These are phyloP conservation scores for Cyberlindnera sargentensis DNA, from an alignment of 805 yeast genomes.

Conservation along the genomic window DNA sequence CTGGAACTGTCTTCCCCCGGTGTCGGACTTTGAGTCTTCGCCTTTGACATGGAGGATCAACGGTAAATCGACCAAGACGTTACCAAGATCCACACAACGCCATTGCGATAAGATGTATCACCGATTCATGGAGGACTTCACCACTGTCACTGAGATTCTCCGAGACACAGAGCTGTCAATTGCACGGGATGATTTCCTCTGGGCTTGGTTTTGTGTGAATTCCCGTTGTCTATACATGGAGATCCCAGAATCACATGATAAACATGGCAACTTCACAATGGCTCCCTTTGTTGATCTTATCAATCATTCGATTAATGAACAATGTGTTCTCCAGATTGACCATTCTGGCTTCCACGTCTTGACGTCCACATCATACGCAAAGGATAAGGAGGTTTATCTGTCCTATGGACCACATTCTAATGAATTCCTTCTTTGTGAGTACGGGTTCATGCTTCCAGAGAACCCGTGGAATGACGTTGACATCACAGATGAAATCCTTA, in stretches of 20 bases:
- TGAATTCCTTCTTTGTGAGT: conserved; percentile 74
- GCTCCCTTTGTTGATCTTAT: conserved; percentile 89
- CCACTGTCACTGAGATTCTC: conserved; percentile 24
- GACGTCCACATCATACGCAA: conserved; percentile 26
- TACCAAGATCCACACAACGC: conserved; percentile 38
- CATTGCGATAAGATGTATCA: conserved; percentile 36
- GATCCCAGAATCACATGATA: conserved; percentile 44
- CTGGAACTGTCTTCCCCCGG: conserved; percentile 53
- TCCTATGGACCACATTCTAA: conserved; percentile 89
- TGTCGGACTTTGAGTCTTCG: conserved; percentile 42
- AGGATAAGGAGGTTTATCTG: conserved; percentile 54
- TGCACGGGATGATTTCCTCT: conserved; percentile 31
- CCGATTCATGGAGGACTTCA: conserved; percentile 41
- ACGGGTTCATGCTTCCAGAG: conserved; percentile 61
- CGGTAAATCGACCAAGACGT: conserved; percentile 19
- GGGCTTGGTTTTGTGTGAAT: conserved; percentile 85
- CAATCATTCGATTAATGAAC: conserved; percentile 54
- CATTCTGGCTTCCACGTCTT: conserved; percentile 46
- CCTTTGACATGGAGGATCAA: conserved; percentile 59
- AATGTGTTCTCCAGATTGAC: conserved; percentile 44
- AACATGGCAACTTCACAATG: conserved; percentile 70
- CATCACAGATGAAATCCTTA: conserved; percentile 38
- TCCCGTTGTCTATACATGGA: conserved; percentile 85
- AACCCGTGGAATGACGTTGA: conserved; percentile 73
- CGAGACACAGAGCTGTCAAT: background rate